Percentiles rank a stretch among this genome's conserved stretches.
phyloP scores from a whole-genome alignment of 257 asterid species.

The Rhazya stricta region DNA sequence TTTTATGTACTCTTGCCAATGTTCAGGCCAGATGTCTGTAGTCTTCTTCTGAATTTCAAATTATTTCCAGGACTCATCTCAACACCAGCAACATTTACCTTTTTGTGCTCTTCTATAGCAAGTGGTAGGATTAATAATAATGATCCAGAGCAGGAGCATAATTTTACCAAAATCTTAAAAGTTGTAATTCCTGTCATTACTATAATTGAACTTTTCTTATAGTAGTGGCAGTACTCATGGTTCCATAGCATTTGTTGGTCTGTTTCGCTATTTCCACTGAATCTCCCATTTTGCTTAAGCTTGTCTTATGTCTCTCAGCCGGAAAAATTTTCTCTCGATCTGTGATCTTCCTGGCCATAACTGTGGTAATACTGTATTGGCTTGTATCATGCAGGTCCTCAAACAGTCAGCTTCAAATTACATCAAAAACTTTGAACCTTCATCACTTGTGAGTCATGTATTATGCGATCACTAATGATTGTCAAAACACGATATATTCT shows the following conservation, averaged over 20 bases:
- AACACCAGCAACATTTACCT: background rate
- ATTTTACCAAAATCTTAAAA: background rate
- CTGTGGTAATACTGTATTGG: background rate
- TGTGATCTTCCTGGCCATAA: background rate
- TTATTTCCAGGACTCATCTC: background rate
- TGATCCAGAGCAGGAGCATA: background rate
- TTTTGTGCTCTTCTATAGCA: background rate
- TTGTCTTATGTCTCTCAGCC: background rate
- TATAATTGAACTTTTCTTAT: background rate
- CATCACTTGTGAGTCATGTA: constrained; percentile 62
- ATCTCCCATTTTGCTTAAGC: background rate
- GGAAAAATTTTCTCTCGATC: background rate
- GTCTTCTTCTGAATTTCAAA: background rate
- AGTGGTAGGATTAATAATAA: background rate
- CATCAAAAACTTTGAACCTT: constrained; percentile 54
- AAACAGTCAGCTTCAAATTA: constrained; percentile 71
- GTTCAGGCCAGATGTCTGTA: background rate
- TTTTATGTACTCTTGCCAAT: background rate
- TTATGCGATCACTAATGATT: background rate
- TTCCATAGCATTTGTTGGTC: background rate
- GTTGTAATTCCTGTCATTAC: background rate
- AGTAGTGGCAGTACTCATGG: background rate
- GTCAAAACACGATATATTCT: background rate
- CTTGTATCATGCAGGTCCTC: constrained; percentile 65
- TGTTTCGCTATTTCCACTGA: background rate